These are phyloP conservation scores for Phialophora expanda DNA, from an alignment of 2,329 filamentous ascomycete genomes.

Conservation along the genomic window DNA sequence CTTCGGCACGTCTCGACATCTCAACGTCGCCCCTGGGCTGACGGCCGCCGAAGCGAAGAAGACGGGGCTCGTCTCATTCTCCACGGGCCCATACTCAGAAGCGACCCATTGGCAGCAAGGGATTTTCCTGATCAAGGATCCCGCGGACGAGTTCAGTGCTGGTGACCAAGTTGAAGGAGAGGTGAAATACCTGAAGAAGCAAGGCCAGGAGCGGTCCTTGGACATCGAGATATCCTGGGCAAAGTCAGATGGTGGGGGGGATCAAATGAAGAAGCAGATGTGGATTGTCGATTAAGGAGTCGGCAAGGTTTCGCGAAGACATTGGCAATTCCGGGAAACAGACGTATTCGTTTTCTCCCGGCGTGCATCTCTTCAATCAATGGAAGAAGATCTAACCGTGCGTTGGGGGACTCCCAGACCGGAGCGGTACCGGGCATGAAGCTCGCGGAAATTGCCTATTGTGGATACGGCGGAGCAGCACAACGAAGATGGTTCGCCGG, in stretches of 20 bases:
- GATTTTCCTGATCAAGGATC: slow-evolving; percentile 67
- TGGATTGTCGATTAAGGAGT: slow-evolving; percentile 49
- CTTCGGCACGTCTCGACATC: slow-evolving; percentile 70
- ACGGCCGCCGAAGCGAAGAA: slow-evolving; percentile 69
- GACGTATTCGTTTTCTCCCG: background rate
- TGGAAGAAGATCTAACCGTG: background rate
- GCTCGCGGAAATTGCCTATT: slow-evolving; percentile 8
- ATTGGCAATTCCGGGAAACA: background rate
- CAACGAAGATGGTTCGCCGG: background rate
- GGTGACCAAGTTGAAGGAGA: slow-evolving; percentile 68
- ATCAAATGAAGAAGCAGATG: slow-evolving; percentile 48
- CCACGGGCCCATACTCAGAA: slow-evolving; percentile 76
- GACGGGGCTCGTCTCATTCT: slow-evolving; percentile 75
- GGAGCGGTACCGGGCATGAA: slow-evolving; percentile 4
- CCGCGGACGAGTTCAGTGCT: slow-evolving; percentile 54
- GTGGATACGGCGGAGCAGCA: background rate
- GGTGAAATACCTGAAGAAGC: slow-evolving; percentile 71
- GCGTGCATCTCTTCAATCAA: background rate
- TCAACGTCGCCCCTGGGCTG: slow-evolving; percentile 55
- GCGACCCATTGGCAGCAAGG: slow-evolving; percentile 93
- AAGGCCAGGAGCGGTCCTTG: slow-evolving; percentile 71
- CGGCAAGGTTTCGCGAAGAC: background rate
- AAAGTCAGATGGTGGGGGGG: slow-evolving; percentile 39
- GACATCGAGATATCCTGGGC: slow-evolving; percentile 70
- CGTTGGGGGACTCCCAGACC: background rate